phyloP scores from a whole-genome alignment of 2,329 filamentous ascomycete species.

The Chaetomium sp. region DNA sequence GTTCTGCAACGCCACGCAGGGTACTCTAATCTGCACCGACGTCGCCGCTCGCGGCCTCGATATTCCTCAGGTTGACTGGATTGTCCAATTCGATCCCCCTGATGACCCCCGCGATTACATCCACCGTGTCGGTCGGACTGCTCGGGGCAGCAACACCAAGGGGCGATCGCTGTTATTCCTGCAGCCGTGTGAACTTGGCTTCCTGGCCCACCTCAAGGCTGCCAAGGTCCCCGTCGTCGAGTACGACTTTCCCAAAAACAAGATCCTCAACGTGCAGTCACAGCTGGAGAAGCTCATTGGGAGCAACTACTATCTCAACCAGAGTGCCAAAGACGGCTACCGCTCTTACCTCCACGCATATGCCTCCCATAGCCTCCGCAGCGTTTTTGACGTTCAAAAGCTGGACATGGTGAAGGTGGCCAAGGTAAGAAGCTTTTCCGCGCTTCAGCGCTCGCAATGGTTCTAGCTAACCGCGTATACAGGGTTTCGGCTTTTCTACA shows the following conservation, averaged over 20 bases:
- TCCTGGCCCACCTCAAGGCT: slow-evolving; percentile 87
- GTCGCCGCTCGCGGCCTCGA: slow-evolving; percentile 94
- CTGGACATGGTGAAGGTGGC: slow-evolving; percentile 82
- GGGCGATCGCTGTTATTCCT: slow-evolving; percentile 92
- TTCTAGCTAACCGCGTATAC: slow-evolving; percentile 17
- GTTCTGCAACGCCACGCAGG: slow-evolving; percentile 75
- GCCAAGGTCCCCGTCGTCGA: slow-evolving; percentile 92
- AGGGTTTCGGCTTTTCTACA: slow-evolving; percentile 74
- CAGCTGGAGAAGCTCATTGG: slow-evolving; percentile 93
- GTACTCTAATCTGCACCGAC: slow-evolving; percentile 92
- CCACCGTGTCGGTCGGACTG: slow-evolving; percentile 93
- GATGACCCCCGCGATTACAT: slow-evolving; percentile 92
- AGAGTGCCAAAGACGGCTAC: slow-evolving; percentile 77
- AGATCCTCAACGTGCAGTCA: slow-evolving; percentile 86
- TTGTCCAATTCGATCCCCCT: slow-evolving; percentile 92
- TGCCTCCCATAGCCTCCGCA: slow-evolving; percentile 78
- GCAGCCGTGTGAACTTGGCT: slow-evolving; percentile 88
- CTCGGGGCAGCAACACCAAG: slow-evolving; percentile 78
- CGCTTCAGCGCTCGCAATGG: too few species aligned
- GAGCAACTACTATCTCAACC: slow-evolving; percentile 97
- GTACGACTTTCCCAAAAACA: slow-evolving; percentile 91
- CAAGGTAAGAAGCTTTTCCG: slow-evolving; percentile 47
- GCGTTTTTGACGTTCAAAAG: slow-evolving; percentile 83
- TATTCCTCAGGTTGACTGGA: slow-evolving; percentile 94
- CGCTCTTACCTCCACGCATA: slow-evolving; percentile 94